These are phyloP conservation scores for Fusarium bactridioides DNA, from an alignment of 2,329 filamentous ascomycete genomes.

Conservation along the genomic window DNA sequence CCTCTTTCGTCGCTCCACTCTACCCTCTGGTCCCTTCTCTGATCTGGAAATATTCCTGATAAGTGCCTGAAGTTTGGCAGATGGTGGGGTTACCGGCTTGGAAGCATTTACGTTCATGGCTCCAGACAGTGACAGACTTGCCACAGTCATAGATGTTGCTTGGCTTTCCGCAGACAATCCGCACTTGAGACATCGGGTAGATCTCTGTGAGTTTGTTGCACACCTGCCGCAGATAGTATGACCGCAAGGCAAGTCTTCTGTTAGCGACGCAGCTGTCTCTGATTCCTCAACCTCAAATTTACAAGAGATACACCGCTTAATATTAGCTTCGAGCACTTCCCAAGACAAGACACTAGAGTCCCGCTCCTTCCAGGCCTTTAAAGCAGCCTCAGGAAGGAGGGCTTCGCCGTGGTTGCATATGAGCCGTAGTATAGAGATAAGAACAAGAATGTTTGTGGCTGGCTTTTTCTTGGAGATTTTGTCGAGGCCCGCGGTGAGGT, in stretches of 20 bases:
- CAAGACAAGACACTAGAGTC: background rate
- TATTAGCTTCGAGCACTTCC: background rate
- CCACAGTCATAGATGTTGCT: background rate
- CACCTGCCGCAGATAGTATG: background rate
- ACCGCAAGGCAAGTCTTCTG: background rate
- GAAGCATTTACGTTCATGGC: background rate
- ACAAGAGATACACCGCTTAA: background rate
- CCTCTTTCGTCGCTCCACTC: background rate
- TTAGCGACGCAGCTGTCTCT: background rate
- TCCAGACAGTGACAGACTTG: background rate
- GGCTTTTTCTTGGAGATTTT: background rate
- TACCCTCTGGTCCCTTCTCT: background rate
- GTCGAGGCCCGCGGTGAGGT: background rate
- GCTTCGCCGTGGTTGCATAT: slow-evolving; percentile 12
- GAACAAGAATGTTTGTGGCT: background rate
- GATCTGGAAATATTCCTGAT: background rate
- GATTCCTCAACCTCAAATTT: background rate
- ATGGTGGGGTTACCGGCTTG: background rate
- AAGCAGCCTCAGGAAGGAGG: background rate
- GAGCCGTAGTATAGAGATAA: background rate
- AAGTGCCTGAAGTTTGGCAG: background rate
- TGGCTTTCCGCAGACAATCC: background rate
- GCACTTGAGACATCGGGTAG: background rate
- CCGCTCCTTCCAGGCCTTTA: background rate
- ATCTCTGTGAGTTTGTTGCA: background rate